These are phyloP conservation scores for Tylopilus plumbeoviolaceoides DNA, from an alignment of 768 basidiomycete species.

Conservation along the genomic window DNA sequence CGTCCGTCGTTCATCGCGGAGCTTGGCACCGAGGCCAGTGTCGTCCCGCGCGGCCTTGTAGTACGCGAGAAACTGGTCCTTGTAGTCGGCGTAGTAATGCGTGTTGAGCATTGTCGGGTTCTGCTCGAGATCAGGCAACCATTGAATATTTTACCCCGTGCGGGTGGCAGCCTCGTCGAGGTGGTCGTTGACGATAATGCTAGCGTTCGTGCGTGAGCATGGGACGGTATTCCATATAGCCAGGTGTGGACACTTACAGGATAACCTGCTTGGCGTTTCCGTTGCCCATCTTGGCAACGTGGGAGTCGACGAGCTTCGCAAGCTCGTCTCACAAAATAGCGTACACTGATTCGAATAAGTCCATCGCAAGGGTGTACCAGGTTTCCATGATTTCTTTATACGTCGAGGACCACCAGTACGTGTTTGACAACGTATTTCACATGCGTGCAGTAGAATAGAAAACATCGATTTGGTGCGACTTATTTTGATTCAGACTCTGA, in stretches of 20 bases:
- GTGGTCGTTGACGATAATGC: slow-evolving; percentile 50
- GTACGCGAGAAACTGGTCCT: slow-evolving; percentile 44
- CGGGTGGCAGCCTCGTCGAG: slow-evolving; percentile 39
- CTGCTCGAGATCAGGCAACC: slow-evolving; percentile 49
- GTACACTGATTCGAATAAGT: slow-evolving; percentile 41
- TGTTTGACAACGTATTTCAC: no score
- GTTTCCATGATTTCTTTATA: slow-evolving; percentile 34
- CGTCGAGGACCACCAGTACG: no score
- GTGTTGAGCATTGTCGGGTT: slow-evolving; percentile 50
- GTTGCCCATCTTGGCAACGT: slow-evolving; percentile 52
- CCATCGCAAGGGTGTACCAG: slow-evolving; percentile 48
- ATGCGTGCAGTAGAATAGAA: no score
- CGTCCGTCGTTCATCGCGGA: not conserved
- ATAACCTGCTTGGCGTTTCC: slow-evolving; percentile 51
- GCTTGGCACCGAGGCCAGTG: slow-evolving; percentile 2
- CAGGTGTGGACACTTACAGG: no score
- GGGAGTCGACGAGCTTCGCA: slow-evolving; percentile 38
- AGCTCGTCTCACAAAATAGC: slow-evolving; percentile 37
- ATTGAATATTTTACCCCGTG: slow-evolving; percentile 40
- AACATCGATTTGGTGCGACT: no score
- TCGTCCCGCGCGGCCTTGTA: slow-evolving; percentile 37
- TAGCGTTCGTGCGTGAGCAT: no score
- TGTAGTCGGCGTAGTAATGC: slow-evolving; percentile 48
- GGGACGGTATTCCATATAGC: no score
- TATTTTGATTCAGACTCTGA: no score